phyloP scores from a whole-genome alignment of 495 filamentous ascomycete genomes.

The Mytilinidion resinicola region DNA sequence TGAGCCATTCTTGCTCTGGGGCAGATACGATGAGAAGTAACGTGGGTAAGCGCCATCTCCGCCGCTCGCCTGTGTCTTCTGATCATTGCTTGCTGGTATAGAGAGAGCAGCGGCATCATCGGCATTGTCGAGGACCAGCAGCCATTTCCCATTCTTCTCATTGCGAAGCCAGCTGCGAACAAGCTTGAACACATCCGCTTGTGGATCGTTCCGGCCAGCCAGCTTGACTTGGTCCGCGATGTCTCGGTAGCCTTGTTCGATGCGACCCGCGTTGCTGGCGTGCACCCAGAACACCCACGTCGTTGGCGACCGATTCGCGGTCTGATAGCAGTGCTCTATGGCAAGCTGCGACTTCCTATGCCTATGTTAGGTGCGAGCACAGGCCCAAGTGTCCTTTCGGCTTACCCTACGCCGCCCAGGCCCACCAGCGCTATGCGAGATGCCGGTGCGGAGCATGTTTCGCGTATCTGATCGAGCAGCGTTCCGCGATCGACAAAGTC shows the following conservation, averaged over 20 bases:
- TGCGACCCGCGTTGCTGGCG: conserved; percentile 22
- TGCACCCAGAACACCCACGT: conserved; percentile 29
- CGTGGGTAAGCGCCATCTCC: conserved; percentile 5
- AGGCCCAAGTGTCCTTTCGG: not conserved
- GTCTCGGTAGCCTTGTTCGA: conserved; percentile 20
- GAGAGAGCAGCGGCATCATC: conserved; percentile 41
- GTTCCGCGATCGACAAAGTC: conserved; percentile 40
- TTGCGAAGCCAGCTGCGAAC: conserved; percentile 36
- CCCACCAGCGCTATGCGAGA: too few species aligned
- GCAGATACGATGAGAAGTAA: not conserved
- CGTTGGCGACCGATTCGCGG: conserved; percentile 19
- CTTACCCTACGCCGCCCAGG: conserved; percentile 47
- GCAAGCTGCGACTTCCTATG: conserved; percentile 50
- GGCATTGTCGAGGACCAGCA: conserved; percentile 47
- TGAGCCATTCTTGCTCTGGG: conserved; percentile 6
- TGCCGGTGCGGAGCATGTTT: conserved; percentile 19
- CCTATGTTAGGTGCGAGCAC: conserved; percentile 3
- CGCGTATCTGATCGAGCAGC: conserved; percentile 31
- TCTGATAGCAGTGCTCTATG: conserved; percentile 42
- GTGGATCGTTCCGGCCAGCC: conserved; percentile 26
- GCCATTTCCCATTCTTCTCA: conserved; percentile 37
- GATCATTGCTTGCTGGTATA: not conserved
- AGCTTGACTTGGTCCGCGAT: conserved; percentile 21
- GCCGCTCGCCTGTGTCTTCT: not conserved
- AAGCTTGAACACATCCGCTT: conserved; percentile 32